Conservation (phyloP, 2,329 filamentous ascomycete genomes). For the Teratosphaeria pseudoeucalypti region DNA sequence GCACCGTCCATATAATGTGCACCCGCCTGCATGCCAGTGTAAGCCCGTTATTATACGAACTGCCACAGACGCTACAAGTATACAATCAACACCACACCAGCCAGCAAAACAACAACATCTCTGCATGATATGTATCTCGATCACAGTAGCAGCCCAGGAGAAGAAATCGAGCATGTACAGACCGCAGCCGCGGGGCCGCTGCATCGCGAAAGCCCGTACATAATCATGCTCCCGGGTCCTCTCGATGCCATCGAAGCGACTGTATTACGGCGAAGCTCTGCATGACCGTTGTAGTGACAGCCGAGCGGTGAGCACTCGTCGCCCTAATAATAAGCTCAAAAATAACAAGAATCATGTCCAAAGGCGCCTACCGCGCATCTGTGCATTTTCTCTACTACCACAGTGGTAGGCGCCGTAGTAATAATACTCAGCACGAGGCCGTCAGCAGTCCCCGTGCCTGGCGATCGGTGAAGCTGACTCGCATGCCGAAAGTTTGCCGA, state of each 20-base stretch:
- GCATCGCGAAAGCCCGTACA: too few relatives aligned
- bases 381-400: too few relatives aligned
- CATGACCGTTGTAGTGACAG: too few relatives aligned
- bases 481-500: neutral
- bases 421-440: neutral
- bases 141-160: neutral
- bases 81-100: neutral
- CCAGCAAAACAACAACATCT: neutral
- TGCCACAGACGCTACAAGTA: neutral
- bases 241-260: too few relatives aligned
- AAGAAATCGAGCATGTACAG: neutral
- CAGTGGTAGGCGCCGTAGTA: too few relatives aligned
- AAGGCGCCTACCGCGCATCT: too few relatives aligned
- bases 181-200: too few relatives aligned
- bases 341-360: too few relatives aligned
- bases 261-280: too few relatives aligned
- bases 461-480: neutral
- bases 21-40: neutral
- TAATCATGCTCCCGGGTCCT: too few relatives aligned
- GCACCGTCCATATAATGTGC: neutral
- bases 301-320: too few relatives aligned
- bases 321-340: too few relatives aligned
- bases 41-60: neutral
- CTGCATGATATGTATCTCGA: neutral
- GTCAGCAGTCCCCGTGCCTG: neutral